Base-by-base conservation (phyloP, 768 basidiomycete genomes). In the Phanerochaete carnosa region DNA sequence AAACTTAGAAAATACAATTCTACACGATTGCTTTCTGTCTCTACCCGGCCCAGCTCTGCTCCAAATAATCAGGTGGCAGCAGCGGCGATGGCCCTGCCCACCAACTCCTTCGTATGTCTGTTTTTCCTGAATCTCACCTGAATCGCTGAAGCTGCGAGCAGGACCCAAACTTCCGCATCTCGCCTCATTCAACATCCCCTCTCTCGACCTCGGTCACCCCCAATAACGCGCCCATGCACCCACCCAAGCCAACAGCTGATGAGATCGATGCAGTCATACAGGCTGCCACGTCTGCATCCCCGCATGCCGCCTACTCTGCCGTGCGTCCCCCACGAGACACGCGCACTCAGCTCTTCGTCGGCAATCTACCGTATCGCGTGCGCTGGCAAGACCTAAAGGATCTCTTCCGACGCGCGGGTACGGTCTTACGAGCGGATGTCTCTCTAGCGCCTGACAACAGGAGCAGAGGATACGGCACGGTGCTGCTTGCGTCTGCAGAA, bases 351-450 rank as follows among this genome's bases (percentile, higher is more conserved):
- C 82, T 99, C 7, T 98, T 96, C 69, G 92, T 98, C 26, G 95
- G 94, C 63, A 99, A 99, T 74, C 84, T 99, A 26, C 97, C 97
- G 0, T 98, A 96, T 75, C 83, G 96, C 62, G 95, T 98, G 39
- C 87, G 97, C 58, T 99, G 97, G 97, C 97, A 99, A 77, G 97
- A 99, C 77, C 84, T 99, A 63, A 98, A 99, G 68, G 96, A 99
- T 72, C 85, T 99, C 55, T 98, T 99, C 74, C 86, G 96, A 37
- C 90, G 92, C 65, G 92, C 96, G 6, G 97, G 97, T 45, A 97
- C 74, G 1, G 74, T 75, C 45, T 71, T 87, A 3, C 74, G 84
- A 25, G 84, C 85, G 8, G 78, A 80, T 63, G 80, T 82, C 62
- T 75, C 75, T 22, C 70, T 82, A 6, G 79, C 92, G 3, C 90